A percentile compares a stretch with the other conserved stretches of the same genome.
phyloP scores from a whole-genome alignment of 78 protist genomes.

The Emiliania huxleyi region DNA sequence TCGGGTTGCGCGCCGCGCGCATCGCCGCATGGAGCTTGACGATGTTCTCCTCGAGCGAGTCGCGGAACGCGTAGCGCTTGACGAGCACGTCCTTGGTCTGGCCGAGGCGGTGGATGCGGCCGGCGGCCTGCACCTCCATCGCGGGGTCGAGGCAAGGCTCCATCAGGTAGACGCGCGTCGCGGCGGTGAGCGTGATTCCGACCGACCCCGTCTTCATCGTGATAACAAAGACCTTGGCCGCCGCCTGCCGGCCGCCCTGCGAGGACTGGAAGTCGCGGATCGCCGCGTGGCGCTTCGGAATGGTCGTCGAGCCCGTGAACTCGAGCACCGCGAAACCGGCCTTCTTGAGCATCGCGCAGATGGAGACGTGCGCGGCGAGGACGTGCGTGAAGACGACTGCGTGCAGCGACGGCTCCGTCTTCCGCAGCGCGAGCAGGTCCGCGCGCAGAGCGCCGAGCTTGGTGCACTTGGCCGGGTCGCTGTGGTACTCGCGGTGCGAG shows the following conservation, averaged over 20 bases:
- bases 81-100: not conserved
- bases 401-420: not conserved
- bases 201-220: not conserved
- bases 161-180: not conserved
- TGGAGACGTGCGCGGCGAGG: not conserved
- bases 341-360: not conserved
- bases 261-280: not conserved
- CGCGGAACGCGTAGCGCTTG: not conserved
- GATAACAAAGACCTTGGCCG: not conserved
- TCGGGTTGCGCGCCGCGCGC: no score
- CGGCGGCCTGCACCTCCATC: not conserved
- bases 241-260: no score
- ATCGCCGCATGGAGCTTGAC: not conserved
- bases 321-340: not conserved
- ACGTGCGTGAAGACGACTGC: not conserved
- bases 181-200: slow-evolving; percentile 1
- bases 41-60: not conserved
- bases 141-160: not conserved
- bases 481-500: no score
- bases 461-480: no score
- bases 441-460: not conserved
- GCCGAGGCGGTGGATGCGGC: not conserved
- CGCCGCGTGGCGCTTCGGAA: not conserved
- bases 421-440: not conserved
- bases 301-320: not conserved